Base-by-base conservation (phyloP, 208 protist species). In the Trypanosoma cruzi region DNA sequence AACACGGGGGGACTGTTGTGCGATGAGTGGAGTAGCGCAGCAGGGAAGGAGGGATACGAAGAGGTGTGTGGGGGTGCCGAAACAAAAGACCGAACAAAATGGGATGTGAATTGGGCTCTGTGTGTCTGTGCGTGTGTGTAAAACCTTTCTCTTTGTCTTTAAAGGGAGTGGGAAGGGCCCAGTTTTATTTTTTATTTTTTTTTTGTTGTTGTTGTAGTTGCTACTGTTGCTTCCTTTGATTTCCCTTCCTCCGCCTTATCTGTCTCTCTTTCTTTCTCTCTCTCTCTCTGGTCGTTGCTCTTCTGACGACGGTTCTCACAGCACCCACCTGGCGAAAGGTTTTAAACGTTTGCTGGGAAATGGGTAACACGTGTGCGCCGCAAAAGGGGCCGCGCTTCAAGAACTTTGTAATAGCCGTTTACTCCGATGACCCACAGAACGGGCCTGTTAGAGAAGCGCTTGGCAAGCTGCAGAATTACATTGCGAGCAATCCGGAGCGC, bases 371-470 rank as follows among this genome's bases (percentile, higher is more conserved):
- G 55, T 91, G 80, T 72, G 63, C 68, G 10, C 71, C 82, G 42
- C 71, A 83, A 50, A 79, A 79, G 34, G 88, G 80, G 65, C 88
- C 86, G 37, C 86, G 87, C 48, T 95, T 90, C 75, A 95, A 95
- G 40, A 77, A 79, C 60, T 92, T 93, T 55, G 88, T 95, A 40
- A 61, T 88, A 29, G 81, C 79, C 18, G 85, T 90, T n/a, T 95
- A 93, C 60, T 84, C 84, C 14, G 75, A 82, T 31, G 53, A 81
- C 56, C 44, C 60, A 10, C 50, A 80, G 42, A 79, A 64, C 13
- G 71, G 78, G 5, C 68, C 84, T 0, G 80, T 93, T 50, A 73
- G 80, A 40, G 90, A 93, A 48, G 85, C 84, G 0, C 72, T 95
- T 0, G 80, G 73, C 5, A 88, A 86, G 63, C 75, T 95, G 2